Percentiles rank a stretch among this genome's conserved stretches.
Conservation (phyloP, 1,139 yeast genomes). For the Debaryomycetaceae sp. region DNA sequence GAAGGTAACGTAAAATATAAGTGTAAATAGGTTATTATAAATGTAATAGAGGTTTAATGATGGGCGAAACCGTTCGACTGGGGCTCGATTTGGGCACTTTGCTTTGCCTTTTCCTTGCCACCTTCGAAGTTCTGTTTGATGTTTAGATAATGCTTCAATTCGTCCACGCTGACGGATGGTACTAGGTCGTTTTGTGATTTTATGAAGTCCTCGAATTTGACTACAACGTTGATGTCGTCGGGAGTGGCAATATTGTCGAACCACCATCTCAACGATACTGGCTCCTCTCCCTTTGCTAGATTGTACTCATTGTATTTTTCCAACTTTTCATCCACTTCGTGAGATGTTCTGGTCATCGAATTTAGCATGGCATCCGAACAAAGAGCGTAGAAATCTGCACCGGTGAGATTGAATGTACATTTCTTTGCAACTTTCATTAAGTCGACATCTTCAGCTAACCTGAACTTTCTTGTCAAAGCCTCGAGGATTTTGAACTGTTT, state of each 20-base stretch:
- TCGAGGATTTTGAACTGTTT: conserved; percentile 83
- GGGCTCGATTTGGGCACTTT: background rate
- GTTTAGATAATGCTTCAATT: conserved; percentile 71
- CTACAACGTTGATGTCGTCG: conserved; percentile 67
- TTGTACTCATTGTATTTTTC: conserved; percentile 43
- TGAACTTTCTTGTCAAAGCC: conserved; percentile 85
- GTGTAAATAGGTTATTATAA: background rate
- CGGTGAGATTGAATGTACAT: conserved; percentile 89
- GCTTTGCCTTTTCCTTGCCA: conserved; percentile 30
- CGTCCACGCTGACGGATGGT: conserved; percentile 88
- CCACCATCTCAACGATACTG: conserved; percentile 79
- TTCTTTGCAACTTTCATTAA: conserved; percentile 57
- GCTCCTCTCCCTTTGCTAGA: conserved; percentile 23
- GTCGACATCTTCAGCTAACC: conserved; percentile 57
- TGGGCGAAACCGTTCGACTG: background rate
- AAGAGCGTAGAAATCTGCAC: conserved; percentile 95
- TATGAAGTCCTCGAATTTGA: conserved; percentile 66
- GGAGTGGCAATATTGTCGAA: conserved; percentile 76
- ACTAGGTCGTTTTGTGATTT: conserved; percentile 69
- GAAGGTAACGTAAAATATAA: background rate
- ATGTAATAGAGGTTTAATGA: background rate
- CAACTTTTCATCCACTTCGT: conserved; percentile 67
- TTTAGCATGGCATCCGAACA: conserved; percentile 93
- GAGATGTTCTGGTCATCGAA: conserved; percentile 90
- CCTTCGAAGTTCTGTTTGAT: conserved; percentile 80